These are phyloP conservation scores for Crithidia brevicula DNA, from an alignment of 208 protist species.

Conservation along the genomic window DNA sequence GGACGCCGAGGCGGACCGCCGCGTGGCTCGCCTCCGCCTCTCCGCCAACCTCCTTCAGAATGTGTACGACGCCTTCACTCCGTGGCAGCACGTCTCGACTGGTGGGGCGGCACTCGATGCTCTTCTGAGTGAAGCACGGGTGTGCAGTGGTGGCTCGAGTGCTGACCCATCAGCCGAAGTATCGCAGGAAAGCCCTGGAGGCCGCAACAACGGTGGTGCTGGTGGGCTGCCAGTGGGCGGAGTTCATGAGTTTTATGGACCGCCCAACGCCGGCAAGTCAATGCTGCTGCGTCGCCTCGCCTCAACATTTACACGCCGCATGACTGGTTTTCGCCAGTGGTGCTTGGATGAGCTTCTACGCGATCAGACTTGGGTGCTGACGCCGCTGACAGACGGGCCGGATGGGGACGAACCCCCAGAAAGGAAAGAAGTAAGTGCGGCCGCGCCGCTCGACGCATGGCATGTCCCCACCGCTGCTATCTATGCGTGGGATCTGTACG, in stretches of 20 bases:
- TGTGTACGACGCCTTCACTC: slow-evolving; percentile 28
- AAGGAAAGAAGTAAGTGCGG: background rate
- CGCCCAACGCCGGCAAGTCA: slow-evolving; percentile 39
- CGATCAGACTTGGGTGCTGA: background rate
- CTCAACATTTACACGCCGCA: slow-evolving; percentile 24
- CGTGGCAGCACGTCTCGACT: slow-evolving; percentile 25
- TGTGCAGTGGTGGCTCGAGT: slow-evolving; percentile 7
- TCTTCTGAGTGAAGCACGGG: slow-evolving; percentile 12
- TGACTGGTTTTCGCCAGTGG: slow-evolving; percentile 35
- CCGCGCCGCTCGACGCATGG: background rate
- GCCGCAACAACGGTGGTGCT: background rate
- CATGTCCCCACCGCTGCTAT: background rate
- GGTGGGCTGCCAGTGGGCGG: slow-evolving; percentile 33
- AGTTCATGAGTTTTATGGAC: slow-evolving; percentile 53
- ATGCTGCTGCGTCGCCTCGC: slow-evolving; percentile 30
- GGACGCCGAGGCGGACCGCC: background rate
- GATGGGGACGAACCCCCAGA: background rate
- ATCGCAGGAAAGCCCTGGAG: background rate
- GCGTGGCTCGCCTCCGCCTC: slow-evolving; percentile 13
- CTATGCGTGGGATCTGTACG: slow-evolving; percentile 33
- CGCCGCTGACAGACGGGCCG: background rate
- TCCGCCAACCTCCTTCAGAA: slow-evolving; percentile 1
- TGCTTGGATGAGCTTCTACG: slow-evolving; percentile 19
- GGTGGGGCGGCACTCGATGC: slow-evolving; percentile 17
- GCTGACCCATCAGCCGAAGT: background rate